phyloP scores from a whole-genome alignment of 164 flowering plant genomes.

The Liriodendron chinense region DNA sequence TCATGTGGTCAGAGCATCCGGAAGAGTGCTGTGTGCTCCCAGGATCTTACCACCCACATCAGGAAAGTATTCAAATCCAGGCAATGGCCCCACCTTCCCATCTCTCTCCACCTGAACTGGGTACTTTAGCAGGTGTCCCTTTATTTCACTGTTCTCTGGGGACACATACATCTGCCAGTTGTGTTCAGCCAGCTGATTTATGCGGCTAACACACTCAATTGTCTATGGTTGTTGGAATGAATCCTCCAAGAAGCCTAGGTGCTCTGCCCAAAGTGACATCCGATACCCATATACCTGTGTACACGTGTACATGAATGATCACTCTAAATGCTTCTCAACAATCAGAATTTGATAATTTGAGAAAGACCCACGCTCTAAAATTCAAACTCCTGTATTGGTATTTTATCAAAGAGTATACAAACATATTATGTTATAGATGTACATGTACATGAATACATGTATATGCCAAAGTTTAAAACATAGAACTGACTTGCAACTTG shows the following conservation, averaged over 20 bases:
- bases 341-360: no score
- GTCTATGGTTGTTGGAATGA: slow-evolving; percentile 41
- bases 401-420: no score
- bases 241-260: slow-evolving; percentile 48
- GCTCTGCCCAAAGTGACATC: slow-evolving; percentile 85
- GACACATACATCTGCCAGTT: slow-evolving; percentile 51
- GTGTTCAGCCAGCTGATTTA: slow-evolving; percentile 39
- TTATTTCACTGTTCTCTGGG: slow-evolving; percentile 36
- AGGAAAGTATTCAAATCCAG: slow-evolving; percentile 60
- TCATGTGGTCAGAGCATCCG: slow-evolving; percentile 72
- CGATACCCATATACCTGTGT: slow-evolving; percentile 72
- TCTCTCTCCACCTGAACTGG: slow-evolving; percentile 44
- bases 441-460: neutral
- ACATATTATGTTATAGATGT: no score
- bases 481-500: no score
- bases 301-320: neutral
- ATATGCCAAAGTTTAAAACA: no score
- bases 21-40: slow-evolving; percentile 66
- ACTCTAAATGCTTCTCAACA: no score
- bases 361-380: no score
- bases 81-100: slow-evolving; percentile 55
- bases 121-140: slow-evolving; percentile 58
- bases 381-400: neutral
- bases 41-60: slow-evolving; percentile 81
- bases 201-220: slow-evolving; percentile 42